Evolutionary conservation across 2,329 filamentous ascomycete species (phyloP).

Genomic region (Aspergillus jensenii): DNA sequence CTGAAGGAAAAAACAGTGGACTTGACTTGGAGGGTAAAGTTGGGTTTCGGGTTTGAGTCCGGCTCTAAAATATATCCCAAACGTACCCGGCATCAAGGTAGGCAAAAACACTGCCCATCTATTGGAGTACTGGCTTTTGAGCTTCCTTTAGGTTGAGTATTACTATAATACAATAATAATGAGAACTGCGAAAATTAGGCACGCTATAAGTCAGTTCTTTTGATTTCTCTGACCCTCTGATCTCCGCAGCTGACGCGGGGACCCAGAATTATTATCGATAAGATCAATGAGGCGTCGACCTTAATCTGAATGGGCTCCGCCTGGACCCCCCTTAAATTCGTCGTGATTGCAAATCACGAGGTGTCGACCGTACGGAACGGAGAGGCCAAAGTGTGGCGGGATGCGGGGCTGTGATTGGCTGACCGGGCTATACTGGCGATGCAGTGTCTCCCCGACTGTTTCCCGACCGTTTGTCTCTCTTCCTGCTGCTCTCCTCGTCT

Average conservation of each 20-base stretch:
- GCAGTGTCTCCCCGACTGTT: conserved; percentile 3
- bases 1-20: not conserved
- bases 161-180: too few species aligned
- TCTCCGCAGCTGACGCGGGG: not conserved
- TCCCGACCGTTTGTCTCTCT: conserved; percentile 1
- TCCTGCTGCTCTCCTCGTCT: conserved; percentile 4
- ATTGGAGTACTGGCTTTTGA: too few species aligned
- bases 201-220: not conserved
- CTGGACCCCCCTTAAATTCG: not conserved
- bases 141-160: too few species aligned
- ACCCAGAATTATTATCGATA: not conserved
- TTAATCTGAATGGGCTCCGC: not conserved
- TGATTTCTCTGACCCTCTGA: not conserved
- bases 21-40: too few species aligned
- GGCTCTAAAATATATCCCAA: too few species aligned
- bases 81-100: too few species aligned
- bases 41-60: too few species aligned
- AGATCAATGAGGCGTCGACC: not conserved
- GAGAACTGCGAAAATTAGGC: not conserved
- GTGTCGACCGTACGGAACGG: conserved; percentile 9
- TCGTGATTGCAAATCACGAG: not conserved
- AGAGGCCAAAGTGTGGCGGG: conserved; percentile 20
- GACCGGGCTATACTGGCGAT: conserved; percentile 12
- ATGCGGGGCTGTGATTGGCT: conserved; percentile 19
- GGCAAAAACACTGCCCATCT: too few species aligned